phyloP scores from a whole-genome alignment of 2,329 filamentous ascomycete genomes.

The Fusarium virguliforme region DNA sequence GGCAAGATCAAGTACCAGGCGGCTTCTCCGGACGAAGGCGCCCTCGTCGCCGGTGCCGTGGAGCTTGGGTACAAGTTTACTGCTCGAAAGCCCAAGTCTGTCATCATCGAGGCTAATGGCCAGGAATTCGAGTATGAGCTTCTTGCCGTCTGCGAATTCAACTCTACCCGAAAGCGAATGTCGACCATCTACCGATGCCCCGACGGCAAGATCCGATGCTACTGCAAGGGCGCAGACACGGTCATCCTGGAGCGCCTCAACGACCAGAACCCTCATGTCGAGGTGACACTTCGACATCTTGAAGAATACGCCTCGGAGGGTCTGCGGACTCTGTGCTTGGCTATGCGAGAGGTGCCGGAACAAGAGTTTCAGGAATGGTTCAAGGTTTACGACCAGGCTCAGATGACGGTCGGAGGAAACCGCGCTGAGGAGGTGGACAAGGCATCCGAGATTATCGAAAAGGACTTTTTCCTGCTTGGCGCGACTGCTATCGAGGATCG shows the following conservation, averaged over 20 bases:
- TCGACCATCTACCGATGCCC: conserved; percentile 97
- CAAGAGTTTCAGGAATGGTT: conserved; percentile 91
- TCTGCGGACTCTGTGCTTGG: conserved; percentile 92
- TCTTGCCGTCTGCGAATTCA: conserved; percentile 98
- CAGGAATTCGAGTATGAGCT: conserved; percentile 87
- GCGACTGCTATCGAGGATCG: conserved; percentile 98
- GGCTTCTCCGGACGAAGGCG: conserved; percentile 96
- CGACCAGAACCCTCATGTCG: conserved; percentile 87
- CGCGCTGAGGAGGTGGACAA: conserved; percentile 97
- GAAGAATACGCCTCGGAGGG: conserved; percentile 99
- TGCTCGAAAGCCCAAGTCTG: conserved; percentile 89
- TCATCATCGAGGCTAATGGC: conserved; percentile 85
- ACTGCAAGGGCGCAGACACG: conserved; percentile 97
- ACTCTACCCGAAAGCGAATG: conserved; percentile 94
- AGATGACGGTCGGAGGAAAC: conserved; percentile 92
- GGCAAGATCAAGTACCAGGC: conserved; percentile 97
- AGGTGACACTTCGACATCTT: conserved; percentile 92
- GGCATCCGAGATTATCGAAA: conserved; percentile 95
- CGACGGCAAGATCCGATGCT: conserved; percentile 93
- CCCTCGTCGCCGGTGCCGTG: conserved; percentile 93
- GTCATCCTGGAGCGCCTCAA: conserved; percentile 94
- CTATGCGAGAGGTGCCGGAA: conserved; percentile 93
- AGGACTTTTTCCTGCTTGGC: conserved; percentile 90
- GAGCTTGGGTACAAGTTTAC: conserved; percentile 90
- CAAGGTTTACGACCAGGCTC: conserved; percentile 87